phyloP scores from a whole-genome alignment of 495 filamentous ascomycete genomes.

The Aspergillus hancockii region DNA sequence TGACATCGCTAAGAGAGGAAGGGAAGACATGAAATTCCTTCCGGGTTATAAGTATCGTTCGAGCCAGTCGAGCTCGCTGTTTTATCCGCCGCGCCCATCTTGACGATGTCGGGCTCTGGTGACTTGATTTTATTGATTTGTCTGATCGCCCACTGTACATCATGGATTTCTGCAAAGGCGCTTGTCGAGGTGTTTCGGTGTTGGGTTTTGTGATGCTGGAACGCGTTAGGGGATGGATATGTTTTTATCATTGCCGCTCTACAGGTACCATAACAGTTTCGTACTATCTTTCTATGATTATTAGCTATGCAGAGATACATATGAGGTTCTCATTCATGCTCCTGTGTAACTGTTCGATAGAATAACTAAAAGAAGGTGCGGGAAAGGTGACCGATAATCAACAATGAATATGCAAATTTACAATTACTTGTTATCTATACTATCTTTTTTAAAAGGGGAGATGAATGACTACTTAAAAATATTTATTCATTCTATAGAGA shows the following conservation, averaged over 20 bases:
- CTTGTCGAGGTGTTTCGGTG: neutral
- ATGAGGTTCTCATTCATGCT: neutral
- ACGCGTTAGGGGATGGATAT: neutral
- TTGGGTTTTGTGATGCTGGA: neutral
- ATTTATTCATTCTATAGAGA: no score
- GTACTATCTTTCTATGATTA: neutral
- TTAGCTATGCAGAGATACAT: neutral
- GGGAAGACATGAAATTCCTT: slow-evolving; percentile 4
- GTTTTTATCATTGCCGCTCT: neutral
- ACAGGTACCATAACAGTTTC: neutral
- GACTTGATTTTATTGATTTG: neutral
- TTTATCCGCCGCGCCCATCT: neutral
- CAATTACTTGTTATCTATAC: no score
- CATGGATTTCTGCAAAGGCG: neutral
- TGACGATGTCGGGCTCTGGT: neutral
- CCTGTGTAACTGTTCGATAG: neutral
- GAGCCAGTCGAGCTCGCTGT: neutral
- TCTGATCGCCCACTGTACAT: neutral
- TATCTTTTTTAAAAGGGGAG: no score
- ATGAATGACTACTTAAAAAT: no score
- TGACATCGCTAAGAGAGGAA: neutral
- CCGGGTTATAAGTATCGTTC: neutral
- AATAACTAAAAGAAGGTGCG: neutral
- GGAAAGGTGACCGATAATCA: neutral
- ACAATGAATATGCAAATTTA: no score